Evolutionary conservation across 495 filamentous ascomycete species (phyloP), one percentile per base, ranked within the genome.

Genomic region (Corynascus novoguineensis): DNA sequence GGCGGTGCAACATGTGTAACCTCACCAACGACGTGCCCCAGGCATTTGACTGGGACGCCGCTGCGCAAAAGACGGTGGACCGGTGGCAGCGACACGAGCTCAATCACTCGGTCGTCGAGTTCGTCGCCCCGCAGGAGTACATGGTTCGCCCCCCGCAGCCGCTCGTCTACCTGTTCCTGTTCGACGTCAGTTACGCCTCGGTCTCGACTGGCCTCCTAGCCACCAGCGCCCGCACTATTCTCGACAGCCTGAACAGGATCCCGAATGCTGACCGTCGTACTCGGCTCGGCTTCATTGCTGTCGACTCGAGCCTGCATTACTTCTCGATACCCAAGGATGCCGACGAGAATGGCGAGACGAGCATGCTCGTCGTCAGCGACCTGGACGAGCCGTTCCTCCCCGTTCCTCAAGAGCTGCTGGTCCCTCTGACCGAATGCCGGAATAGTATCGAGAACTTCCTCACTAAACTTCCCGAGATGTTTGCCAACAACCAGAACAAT

Each of bases 1-100:
- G 93, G 93, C 85, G 92, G 55, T 98, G 93, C 74, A 98, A 98
- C 73, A 97, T 98, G 92, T 98, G 93, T 68, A 97, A 96, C 71
- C 78, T 98, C 55, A 97, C 92, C 53, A 98, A 97, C 68, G 93
- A 98, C 65, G 95, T 98, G 15, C 93, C 93, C 9, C 95, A 97
- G 73, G 92, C 91, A 5, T 98, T 97, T 60, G 93, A 98, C 71
- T 98, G 93, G 93, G 95, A 98, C 73, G 83, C 88, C 35, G 84
- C 89, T 14, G 74, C 88, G 48, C 92, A 97, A 70, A 91, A 92
- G 78, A 86, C 83, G 25, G 82, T 93, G 22, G 95, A 98, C 68
- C 75, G 93, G 62, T 90, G 93, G 82, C 82, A 92, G 69, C 80
- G 93, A 57, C 78, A 89, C 21, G 93, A 98, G 67, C 80, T 98